These are phyloP conservation scores for Phanerochaete carnosa DNA, from an alignment of 768 basidiomycete genomes.

Conservation along the genomic window DNA sequence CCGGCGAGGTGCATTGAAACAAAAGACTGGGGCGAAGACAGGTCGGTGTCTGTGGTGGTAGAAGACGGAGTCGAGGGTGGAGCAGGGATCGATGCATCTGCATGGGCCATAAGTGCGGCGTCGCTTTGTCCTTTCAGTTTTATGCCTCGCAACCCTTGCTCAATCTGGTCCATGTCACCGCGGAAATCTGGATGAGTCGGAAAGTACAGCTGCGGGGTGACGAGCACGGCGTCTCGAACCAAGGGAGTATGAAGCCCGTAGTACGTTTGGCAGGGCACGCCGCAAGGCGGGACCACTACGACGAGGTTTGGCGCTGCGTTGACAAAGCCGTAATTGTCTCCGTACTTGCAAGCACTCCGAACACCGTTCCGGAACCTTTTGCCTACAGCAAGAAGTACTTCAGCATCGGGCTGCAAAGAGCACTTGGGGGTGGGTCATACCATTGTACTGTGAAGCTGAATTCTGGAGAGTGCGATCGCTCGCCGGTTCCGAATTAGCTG, in stretches of 20 bases:
- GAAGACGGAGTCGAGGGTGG: constrained; percentile 6
- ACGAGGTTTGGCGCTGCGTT: neutral
- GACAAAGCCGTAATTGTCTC: neutral
- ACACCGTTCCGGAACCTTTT: constrained; percentile 1
- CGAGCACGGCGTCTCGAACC: neutral
- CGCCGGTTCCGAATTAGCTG: neutral
- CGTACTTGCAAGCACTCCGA: neutral
- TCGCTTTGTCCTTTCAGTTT: neutral
- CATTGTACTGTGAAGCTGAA: neutral
- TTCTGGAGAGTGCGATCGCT: neutral
- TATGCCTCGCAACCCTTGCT: neutral
- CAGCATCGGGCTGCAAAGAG: neutral
- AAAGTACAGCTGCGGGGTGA: neutral
- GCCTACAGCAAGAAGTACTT: neutral
- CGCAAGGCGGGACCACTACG: neutral
- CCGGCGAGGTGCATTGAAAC: neutral
- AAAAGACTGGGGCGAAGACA: neutral
- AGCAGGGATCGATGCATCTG: neutral
- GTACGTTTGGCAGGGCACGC: neutral
- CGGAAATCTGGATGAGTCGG: neutral
- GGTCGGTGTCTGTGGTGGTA: neutral
- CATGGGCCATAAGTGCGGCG: neutral
- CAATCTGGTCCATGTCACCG: neutral
- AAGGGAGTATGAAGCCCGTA: neutral
- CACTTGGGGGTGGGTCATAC: neutral